Evolutionary conservation across 148 eudicot genomes (phyloP).

Genomic region (Selenicereus undatus): DNA sequence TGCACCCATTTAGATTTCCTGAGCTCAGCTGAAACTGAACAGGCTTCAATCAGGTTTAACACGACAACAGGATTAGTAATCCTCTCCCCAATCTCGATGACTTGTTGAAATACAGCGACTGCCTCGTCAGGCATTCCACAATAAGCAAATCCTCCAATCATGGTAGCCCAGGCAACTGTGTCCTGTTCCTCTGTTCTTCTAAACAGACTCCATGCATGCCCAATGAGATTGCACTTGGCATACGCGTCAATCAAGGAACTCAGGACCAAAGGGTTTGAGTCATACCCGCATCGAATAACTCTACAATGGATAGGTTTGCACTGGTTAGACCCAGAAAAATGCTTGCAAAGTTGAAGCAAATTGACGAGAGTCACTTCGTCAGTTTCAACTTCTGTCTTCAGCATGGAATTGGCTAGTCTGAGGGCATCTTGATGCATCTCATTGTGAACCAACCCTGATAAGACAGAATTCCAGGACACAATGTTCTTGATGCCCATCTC

Average conservation of each 20-base stretch:
- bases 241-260: slow-evolving; percentile 73
- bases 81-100: slow-evolving; percentile 33
- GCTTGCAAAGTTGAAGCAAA: slow-evolving; percentile 64
- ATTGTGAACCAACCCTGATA: slow-evolving; percentile 61
- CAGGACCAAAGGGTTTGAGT: slow-evolving; percentile 50
- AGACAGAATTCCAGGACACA: slow-evolving; percentile 75
- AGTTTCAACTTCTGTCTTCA: slow-evolving; percentile 36
- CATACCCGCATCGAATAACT: slow-evolving; percentile 39
- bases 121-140: slow-evolving; percentile 82
- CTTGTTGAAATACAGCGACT: slow-evolving; percentile 39
- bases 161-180: slow-evolving; percentile 66
- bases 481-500: slow-evolving; percentile 49
- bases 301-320: slow-evolving; percentile 60
- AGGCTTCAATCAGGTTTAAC: slow-evolving; percentile 73
- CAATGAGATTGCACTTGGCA: slow-evolving; percentile 58
- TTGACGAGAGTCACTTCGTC: slow-evolving; percentile 79
- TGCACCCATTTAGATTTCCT: slow-evolving; percentile 60
- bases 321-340: slow-evolving; percentile 31
- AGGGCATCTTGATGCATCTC: slow-evolving; percentile 55
- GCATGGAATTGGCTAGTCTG: slow-evolving; percentile 48
- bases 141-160: slow-evolving; percentile 73
- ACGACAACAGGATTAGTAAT: slow-evolving; percentile 42
- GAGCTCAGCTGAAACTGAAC: slow-evolving; percentile 55
- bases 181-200: slow-evolving; percentile 35
- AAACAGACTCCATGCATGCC: slow-evolving; percentile 49